Percentiles rank a stretch among this genome's conserved stretches.
These are phyloP conservation scores for Grosmannia serpens DNA, from an alignment of 2,329 filamentous ascomycete species.

Conservation along the genomic window DNA sequence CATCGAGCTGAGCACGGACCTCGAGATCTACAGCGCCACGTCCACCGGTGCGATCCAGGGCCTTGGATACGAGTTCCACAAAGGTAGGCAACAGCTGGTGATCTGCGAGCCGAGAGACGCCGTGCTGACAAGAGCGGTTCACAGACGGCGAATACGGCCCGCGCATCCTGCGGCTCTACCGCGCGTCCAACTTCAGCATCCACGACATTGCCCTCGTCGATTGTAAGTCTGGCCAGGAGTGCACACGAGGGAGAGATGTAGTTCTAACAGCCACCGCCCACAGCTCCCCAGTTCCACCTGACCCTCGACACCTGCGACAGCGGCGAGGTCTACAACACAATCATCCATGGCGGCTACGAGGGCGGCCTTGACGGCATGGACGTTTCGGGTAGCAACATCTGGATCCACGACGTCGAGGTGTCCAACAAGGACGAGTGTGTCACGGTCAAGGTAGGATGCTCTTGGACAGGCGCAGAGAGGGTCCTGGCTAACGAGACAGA, in stretches of 20 bases:
- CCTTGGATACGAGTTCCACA: constrained; percentile 34
- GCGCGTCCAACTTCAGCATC: constrained; percentile 32
- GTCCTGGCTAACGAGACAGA: constrained; percentile 16
- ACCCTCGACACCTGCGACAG: constrained; percentile 24
- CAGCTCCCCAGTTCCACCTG: constrained; percentile 14
- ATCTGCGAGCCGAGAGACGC: neutral
- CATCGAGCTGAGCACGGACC: constrained; percentile 23
- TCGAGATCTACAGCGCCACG: constrained; percentile 32
- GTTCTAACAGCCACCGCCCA: neutral
- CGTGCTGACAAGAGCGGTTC: neutral
- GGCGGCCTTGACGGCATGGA: constrained; percentile 46
- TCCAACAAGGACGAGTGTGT: constrained; percentile 49
- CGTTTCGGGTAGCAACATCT: constrained; percentile 41
- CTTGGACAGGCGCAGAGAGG: neutral
- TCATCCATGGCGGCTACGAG: constrained; percentile 36
- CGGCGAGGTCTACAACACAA: constrained; percentile 42
- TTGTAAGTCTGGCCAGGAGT: constrained; percentile 12
- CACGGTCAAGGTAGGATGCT: constrained; percentile 7
- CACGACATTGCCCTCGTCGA: constrained; percentile 38
- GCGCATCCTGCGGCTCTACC: constrained; percentile 32
- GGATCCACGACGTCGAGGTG: constrained; percentile 48
- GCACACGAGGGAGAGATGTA: neutral
- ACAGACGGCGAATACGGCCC: constrained; percentile 22
- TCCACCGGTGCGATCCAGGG: constrained; percentile 38
- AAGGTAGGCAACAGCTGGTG: constrained; percentile 6